Evolutionary conservation across 2,329 filamentous ascomycete species (phyloP), one percentile per base, ranked within the genome.

Genomic region (Lasiodiplodia sp.): DNA sequence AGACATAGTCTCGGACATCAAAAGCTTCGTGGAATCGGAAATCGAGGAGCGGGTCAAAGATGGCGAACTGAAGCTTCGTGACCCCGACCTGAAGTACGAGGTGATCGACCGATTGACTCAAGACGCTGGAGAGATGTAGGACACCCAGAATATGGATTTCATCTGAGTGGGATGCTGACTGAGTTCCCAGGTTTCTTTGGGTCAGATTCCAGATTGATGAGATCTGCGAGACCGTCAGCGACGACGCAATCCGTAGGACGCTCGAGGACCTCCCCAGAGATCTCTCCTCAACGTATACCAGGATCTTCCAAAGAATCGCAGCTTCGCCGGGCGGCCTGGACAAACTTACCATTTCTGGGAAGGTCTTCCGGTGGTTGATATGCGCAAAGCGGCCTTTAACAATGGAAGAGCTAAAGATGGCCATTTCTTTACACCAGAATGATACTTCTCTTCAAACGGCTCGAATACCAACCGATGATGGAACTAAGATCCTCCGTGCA

Each of bases 141-240:
- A 34, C 2, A 34, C 44, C 10, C 31, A 8, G 8, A 3, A 34
- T 34, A 10, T 34, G 31, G 8, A 34, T 10, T 34, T 7, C 31
- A 34, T 34, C 31, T n/a, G 12, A 31, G 6, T 8, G 11, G 0
- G 34, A 53, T 28, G 10, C 5, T 44, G 55, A n/a, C n/a, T 53
- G 18, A n/a, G 40, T 16, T 21, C 6, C 18, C 40, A 78, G 76
- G 76, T 76, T 78, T 67, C 70, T 79, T 23, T 79, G 75, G 76
- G 73, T 75, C 10, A 74, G 70, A 23, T 76, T 78, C 31, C 77
- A 78, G 60, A 49, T 78, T 2, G 60, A 70, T 14, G 75, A 77
- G 6, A 71, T 78, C 14, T 72, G 71, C 28, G 72, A 77, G 28
- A 73, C 73, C 3, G 34, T 73, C 5, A 75, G 73, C 1, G 73